Evolutionary conservation across 2,329 filamentous ascomycete species (phyloP), one percentile per base, ranked within the genome.

Genomic region (Diaporthe caulivora): DNA sequence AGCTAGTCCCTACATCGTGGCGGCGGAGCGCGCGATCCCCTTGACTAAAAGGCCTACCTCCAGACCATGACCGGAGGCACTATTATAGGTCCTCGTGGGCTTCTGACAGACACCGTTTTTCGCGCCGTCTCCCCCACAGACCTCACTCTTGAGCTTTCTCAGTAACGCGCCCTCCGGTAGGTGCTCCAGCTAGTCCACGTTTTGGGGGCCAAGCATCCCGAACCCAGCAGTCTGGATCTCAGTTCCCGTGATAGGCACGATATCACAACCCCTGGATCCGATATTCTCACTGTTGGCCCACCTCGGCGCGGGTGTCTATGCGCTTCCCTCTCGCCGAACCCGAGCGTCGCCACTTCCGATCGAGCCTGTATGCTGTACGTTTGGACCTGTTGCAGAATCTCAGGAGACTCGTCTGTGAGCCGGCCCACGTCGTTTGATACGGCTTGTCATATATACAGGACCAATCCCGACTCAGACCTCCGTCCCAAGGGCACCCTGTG

Each of bases 71-170:
- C 4, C 60, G 11, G 47, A 29, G 54, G 55, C 65, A 70, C 65
- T 64, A 64, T 47, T 53, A 44, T 54, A 64, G 62, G 49, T 40
- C 15, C 44, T 40, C 34, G 62, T 69, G 49, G 62, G 37, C 53
- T 49, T 58, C 64, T 72, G 64, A 58, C 42, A 40, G 37, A 62
- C 44, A 44, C 55, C 55, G 42, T 57, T 34, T 65, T 17, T 29
- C 53, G 60, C 64, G 62, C 64, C 60, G 64, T 57, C 37, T 53
- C 44, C 64, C 60, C 55, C 70, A 74, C 73, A 74, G 70, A 74
- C 70, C 37, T 54, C 70, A 31, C 40, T 44, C 64, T 74, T 69
- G 49, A 57, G 34, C 40, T 29, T 72, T 65, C 70, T 72, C 49
- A 58, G 70, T 40, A 57, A 51, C 62, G 70, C 70, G 73, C 64